Percentiles rank a stretch among this genome's conserved stretches.
Evolutionary conservation across 108 stramenopile genomes (phyloP).

Genomic region (Cyclotella kingstonii): DNA sequence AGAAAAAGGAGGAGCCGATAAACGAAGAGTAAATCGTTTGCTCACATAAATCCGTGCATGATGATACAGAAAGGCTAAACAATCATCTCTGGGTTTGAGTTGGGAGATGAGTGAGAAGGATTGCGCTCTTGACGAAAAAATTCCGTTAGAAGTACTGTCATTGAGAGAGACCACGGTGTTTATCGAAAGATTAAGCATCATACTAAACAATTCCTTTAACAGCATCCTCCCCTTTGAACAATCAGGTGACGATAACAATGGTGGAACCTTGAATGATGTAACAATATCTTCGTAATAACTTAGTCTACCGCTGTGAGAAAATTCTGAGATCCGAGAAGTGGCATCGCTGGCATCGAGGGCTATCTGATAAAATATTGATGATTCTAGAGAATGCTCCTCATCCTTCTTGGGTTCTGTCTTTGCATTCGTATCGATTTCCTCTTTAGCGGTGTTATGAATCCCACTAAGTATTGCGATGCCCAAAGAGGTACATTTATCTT

Average conservation of each 20-base stretch:
- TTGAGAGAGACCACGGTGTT: constrained; percentile 1
- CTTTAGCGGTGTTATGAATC: constrained; percentile 18
- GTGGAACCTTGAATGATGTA: constrained; percentile 28
- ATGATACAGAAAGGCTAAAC: constrained; percentile 22
- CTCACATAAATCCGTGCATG: constrained; percentile 34
- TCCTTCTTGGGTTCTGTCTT: constrained; percentile 1
- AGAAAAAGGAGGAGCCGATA: constrained; percentile 11
- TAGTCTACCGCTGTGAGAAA: constrained; percentile 7
- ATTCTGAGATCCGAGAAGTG: constrained; percentile 23
- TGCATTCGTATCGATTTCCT: constrained; percentile 11
- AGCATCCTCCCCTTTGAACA: constrained; percentile 6
- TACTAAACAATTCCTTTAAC: constrained; percentile 1
- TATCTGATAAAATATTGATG: constrained; percentile 13
- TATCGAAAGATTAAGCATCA: not conserved
- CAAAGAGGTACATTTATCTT: constrained; percentile 18
- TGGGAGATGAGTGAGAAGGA: constrained; percentile 6
- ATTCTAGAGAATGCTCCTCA: not conserved
- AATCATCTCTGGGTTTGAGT: constrained; percentile 4
- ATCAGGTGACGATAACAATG: constrained; percentile 15
- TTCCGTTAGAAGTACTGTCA: constrained; percentile 3
- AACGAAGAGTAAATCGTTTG: constrained; percentile 17
- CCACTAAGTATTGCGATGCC: constrained; percentile 26
- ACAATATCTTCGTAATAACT: constrained; percentile 37
- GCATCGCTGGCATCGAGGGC: constrained; percentile 27
- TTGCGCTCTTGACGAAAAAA: constrained; percentile 2